phyloP scores from a whole-genome alignment of 1,284 basidiomycete genomes.

The Puccinia horiana region DNA sequence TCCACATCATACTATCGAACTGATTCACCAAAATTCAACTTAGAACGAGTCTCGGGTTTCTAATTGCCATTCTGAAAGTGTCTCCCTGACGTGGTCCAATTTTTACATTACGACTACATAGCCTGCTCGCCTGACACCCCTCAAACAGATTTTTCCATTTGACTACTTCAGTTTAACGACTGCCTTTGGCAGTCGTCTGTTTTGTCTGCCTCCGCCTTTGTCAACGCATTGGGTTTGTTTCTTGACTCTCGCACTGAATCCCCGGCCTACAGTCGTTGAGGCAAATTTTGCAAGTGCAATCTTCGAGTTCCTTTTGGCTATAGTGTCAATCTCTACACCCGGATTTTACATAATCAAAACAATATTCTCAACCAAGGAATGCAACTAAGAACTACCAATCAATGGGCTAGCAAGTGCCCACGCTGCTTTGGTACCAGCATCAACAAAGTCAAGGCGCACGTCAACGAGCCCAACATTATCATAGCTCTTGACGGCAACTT shows the following conservation, averaged over 20 bases:
- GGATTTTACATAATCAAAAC: not conserved
- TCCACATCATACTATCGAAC: not conserved
- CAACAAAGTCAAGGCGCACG: too few relatives aligned
- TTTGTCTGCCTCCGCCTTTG: not conserved
- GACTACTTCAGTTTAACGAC: too few relatives aligned
- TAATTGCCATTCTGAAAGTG: slow-evolving; percentile 9
- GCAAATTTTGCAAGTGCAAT: not conserved
- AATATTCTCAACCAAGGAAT: not conserved
- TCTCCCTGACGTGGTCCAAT: too few relatives aligned
- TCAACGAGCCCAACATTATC: too few relatives aligned
- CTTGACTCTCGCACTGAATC: too few relatives aligned
- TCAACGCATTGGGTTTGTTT: not conserved
- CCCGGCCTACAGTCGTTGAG: too few relatives aligned
- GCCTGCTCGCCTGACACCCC: slow-evolving; percentile 3
- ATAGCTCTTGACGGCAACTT: too few relatives aligned
- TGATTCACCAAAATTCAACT: not conserved
- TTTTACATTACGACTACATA: not conserved
- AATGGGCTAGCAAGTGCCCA: slow-evolving; percentile 3
- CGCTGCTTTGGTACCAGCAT: too few relatives aligned
- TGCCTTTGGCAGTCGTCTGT: too few relatives aligned
- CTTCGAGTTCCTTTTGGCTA: not conserved
- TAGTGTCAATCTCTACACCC: not conserved
- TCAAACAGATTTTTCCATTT: slow-evolving; percentile 2
- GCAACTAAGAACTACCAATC: not conserved
- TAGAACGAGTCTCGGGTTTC: too few relatives aligned